Evolutionary conservation across 169 alveolate genomes (phyloP).

Genomic region (Eimeria praecox): DNA sequence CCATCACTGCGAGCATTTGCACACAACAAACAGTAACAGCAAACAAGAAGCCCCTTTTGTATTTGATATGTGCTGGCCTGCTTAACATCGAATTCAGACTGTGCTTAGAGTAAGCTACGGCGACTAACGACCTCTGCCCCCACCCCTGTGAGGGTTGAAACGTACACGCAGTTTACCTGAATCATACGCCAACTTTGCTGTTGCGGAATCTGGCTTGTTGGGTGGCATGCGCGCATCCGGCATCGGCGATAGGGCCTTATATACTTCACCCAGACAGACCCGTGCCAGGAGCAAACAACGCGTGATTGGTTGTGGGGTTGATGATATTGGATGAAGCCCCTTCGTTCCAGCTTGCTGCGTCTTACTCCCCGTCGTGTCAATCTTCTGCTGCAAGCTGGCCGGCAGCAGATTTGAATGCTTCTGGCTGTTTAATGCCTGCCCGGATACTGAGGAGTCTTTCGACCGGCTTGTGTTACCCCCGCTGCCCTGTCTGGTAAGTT

Average conservation of each 20-base stretch:
- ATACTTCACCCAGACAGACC: constrained; percentile 77
- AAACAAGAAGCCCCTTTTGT: neutral
- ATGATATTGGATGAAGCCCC: neutral
- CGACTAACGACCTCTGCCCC: neutral
- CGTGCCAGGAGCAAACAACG: constrained; percentile 78
- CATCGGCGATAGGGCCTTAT: constrained; percentile 71
- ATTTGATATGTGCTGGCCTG: neutral
- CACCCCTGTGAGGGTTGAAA: neutral
- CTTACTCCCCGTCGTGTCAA: constrained; percentile 17
- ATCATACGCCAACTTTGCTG: constrained; percentile 47
- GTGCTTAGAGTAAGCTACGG: neutral
- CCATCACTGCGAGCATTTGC: constrained; percentile 68
- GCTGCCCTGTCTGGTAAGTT: constrained; percentile 23
- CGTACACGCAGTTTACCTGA: constrained; percentile 36
- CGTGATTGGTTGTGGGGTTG: constrained; percentile 4
- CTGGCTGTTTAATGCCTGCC: neutral
- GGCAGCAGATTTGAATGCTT: neutral
- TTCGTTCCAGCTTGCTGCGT: neutral
- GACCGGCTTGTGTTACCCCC: neutral
- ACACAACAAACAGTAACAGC: neutral
- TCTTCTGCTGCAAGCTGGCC: constrained; percentile 22
- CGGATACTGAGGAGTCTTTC: neutral
- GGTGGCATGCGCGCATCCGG: constrained; percentile 83
- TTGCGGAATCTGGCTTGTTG: constrained; percentile 26
- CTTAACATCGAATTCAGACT: neutral